Evolutionary conservation across 805 yeast species (phyloP).

Genomic region (Cyberlindnera galapagoensis): DNA sequence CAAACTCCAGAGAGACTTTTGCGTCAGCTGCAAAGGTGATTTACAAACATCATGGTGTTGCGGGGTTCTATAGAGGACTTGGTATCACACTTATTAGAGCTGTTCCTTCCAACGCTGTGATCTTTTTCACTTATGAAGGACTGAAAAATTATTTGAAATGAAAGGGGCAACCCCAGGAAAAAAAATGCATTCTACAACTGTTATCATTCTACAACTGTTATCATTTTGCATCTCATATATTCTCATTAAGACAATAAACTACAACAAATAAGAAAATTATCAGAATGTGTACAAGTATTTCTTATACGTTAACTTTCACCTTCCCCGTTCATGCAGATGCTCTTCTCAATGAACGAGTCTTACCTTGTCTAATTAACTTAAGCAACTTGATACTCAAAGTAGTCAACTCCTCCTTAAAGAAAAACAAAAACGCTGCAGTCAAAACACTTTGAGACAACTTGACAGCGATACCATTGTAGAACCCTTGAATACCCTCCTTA

Average conservation of each 20-base stretch:
- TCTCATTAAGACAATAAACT: no score
- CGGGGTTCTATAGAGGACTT: slow-evolving; percentile 76
- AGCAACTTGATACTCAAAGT: slow-evolving; percentile 49
- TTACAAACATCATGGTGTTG: slow-evolving; percentile 49
- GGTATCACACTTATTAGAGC: slow-evolving; percentile 78
- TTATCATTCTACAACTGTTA: neutral
- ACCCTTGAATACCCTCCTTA: slow-evolving; percentile 68
- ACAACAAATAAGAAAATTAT: no score
- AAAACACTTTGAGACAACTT: slow-evolving; percentile 78
- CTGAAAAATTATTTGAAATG: slow-evolving; percentile 32
- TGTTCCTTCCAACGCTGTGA: slow-evolving; percentile 84
- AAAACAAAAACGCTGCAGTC: slow-evolving; percentile 86
- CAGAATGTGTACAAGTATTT: neutral
- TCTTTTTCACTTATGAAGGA: slow-evolving; percentile 74
- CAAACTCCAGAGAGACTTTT: slow-evolving; percentile 26
- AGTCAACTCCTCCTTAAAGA: slow-evolving; percentile 82
- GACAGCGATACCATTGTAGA: slow-evolving; percentile 76
- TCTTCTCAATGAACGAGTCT: neutral
- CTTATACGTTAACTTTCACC: no score
- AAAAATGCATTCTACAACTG: neutral
- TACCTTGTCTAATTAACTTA: slow-evolving; percentile 29
- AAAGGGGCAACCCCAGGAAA: no score
- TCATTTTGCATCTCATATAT: no score
- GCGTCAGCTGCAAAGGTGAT: slow-evolving; percentile 33
- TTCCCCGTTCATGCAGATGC: neutral